These are phyloP conservation scores for Penicillium paneum DNA, from an alignment of 2,329 filamentous ascomycete species.

Conservation along the genomic window DNA sequence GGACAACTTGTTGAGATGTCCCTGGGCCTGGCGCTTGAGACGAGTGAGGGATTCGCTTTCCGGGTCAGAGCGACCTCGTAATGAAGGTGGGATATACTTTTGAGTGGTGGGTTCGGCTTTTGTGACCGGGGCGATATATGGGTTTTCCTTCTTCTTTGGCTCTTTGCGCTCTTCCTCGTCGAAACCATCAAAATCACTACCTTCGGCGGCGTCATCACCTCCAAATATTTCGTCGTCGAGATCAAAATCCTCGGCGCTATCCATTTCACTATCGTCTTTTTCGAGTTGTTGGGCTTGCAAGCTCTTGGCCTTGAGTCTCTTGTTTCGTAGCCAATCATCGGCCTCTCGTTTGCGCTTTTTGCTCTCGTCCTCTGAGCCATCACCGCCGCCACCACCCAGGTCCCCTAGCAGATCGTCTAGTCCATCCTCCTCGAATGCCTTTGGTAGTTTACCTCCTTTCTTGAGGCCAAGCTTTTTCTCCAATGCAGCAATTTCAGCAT, in stretches of 20 bases:
- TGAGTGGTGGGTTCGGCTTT: slow-evolving; percentile 50
- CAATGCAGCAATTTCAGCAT: slow-evolving; percentile 80
- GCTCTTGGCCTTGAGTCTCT: slow-evolving; percentile 53
- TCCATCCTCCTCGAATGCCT: slow-evolving; percentile 76
- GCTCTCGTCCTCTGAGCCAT: slow-evolving; percentile 50
- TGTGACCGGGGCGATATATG: slow-evolving; percentile 71
- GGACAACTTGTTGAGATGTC: slow-evolving; percentile 86
- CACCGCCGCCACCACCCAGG: slow-evolving; percentile 55
- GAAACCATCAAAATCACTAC: slow-evolving; percentile 36
- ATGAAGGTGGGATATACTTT: slow-evolving; percentile 84
- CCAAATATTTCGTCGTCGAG: slow-evolving; percentile 26
- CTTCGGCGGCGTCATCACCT: slow-evolving; percentile 35
- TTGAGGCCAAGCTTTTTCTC: slow-evolving; percentile 86
- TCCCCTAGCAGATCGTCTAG: slow-evolving; percentile 74
- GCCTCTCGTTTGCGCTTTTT: slow-evolving; percentile 61
- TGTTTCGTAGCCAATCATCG: slow-evolving; percentile 58
- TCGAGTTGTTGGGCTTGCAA: slow-evolving; percentile 16
- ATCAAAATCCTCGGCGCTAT: slow-evolving; percentile 7
- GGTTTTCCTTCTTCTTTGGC: slow-evolving; percentile 68
- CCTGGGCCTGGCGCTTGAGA: slow-evolving; percentile 77
- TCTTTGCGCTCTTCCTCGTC: slow-evolving; percentile 43
- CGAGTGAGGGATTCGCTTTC: slow-evolving; percentile 66
- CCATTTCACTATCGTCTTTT: slow-evolving; percentile 16
- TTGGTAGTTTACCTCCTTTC: slow-evolving; percentile 68
- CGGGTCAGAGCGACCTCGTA: slow-evolving; percentile 62